phyloP scores from a whole-genome alignment of 2,329 filamentous ascomycete genomes.

The Mycogone perniciosa region DNA sequence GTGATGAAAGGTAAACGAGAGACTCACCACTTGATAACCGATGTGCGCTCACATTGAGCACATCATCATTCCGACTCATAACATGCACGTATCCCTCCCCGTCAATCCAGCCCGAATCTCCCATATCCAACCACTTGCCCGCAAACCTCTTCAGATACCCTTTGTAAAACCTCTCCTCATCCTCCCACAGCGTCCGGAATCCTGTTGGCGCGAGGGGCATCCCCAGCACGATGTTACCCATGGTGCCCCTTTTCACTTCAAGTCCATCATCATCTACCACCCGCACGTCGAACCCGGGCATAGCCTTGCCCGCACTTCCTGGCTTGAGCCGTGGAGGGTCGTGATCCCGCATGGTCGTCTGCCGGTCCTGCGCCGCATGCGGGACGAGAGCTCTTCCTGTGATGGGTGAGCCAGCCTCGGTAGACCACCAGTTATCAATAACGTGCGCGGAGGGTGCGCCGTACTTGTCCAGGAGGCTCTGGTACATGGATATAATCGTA shows the following conservation, averaged over 20 bases:
- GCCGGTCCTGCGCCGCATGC: slow-evolving; percentile 50
- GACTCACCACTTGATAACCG: slow-evolving; percentile 73
- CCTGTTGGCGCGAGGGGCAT: slow-evolving; percentile 80
- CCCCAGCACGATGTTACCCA: slow-evolving; percentile 87
- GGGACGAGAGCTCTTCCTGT: slow-evolving; percentile 51
- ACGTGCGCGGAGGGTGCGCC: slow-evolving; percentile 54
- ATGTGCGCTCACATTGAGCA: slow-evolving; percentile 94
- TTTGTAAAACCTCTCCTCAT: slow-evolving; percentile 78
- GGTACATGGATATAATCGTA: slow-evolving; percentile 74
- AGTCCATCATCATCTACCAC: slow-evolving; percentile 75
- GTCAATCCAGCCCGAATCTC: slow-evolving; percentile 84
- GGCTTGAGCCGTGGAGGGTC: slow-evolving; percentile 59
- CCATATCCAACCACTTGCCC: slow-evolving; percentile 83
- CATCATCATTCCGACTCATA: slow-evolving; percentile 68
- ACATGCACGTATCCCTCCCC: slow-evolving; percentile 60
- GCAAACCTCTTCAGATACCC: slow-evolving; percentile 78
- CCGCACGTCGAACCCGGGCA: slow-evolving; percentile 85
- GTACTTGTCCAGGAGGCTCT: slow-evolving; percentile 61
- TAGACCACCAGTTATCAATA: slow-evolving; percentile 57
- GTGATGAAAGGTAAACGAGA: background rate
- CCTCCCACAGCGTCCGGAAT: slow-evolving; percentile 79
- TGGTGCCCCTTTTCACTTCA: slow-evolving; percentile 62
- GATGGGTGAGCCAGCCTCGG: slow-evolving; percentile 53
- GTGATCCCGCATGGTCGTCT: slow-evolving; percentile 33
- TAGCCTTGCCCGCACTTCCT: slow-evolving; percentile 82